These are phyloP conservation scores for Staphylotrichum tortipilum DNA, from an alignment of 495 filamentous ascomycete species.

Conservation along the genomic window DNA sequence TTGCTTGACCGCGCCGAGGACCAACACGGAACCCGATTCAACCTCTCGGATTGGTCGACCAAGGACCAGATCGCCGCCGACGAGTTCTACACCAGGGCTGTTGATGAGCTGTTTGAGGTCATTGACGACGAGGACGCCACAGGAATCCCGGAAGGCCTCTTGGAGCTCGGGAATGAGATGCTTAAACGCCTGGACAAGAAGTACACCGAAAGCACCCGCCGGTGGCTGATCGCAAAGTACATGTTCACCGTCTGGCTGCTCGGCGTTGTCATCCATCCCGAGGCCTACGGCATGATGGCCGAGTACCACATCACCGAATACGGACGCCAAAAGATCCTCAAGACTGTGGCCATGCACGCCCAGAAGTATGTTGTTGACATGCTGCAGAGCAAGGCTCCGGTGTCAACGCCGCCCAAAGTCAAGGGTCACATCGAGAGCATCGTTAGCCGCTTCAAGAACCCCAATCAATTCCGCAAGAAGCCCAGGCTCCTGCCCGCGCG, in stretches of 20 bases:
- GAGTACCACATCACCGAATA: conserved; percentile 88
- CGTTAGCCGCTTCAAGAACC: conserved; percentile 54
- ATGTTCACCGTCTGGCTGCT: conserved; percentile 82
- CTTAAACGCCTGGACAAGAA: conserved; percentile 66
- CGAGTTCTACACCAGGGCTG: conserved; percentile 80
- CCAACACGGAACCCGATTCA: conserved; percentile 55
- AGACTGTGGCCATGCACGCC: conserved; percentile 67
- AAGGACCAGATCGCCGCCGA: conserved; percentile 72
- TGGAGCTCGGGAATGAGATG: conserved; percentile 76
- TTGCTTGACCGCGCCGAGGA: conserved; percentile 72
- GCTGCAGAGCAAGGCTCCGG: conserved; percentile 48
- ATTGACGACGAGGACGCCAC: conserved; percentile 70
- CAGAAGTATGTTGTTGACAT: conserved; percentile 65
- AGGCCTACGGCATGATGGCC: conserved; percentile 80
- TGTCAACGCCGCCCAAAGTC: conserved; percentile 56
- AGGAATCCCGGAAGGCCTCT: conserved; percentile 74
- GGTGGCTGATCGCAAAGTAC: conserved; percentile 82
- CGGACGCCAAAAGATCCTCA: conserved; percentile 80
- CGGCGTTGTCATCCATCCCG: conserved; percentile 78
- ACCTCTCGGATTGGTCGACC: conserved; percentile 52
- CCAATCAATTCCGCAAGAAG: conserved; percentile 37
- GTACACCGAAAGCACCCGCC: conserved; percentile 59
- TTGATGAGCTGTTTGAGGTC: conserved; percentile 75
- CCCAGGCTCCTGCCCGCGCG: conserved; percentile 57
- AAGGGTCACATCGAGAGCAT: conserved; percentile 70